phyloP scores from a whole-genome alignment of 73 alveolate genomes.

The Paramecium sonneborni region DNA sequence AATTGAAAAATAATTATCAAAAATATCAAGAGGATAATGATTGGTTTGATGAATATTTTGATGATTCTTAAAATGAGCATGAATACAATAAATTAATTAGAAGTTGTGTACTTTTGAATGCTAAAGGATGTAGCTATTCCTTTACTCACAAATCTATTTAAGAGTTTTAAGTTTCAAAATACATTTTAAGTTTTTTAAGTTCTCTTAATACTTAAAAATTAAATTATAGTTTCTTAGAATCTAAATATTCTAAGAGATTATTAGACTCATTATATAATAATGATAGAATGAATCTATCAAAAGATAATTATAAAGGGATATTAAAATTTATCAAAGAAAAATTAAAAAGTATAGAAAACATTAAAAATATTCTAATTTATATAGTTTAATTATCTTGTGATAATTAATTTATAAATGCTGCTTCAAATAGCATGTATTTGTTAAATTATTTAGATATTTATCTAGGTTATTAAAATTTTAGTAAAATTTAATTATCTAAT shows the following conservation, averaged over 20 bases:
- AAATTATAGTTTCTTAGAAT: neutral
- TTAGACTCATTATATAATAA: neutral
- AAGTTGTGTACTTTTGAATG: neutral
- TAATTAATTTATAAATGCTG: neutral
- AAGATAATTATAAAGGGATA: neutral
- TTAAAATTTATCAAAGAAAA: neutral
- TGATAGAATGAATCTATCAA: neutral
- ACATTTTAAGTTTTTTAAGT: neutral
- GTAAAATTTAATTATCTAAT: neutral
- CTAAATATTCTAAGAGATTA: neutral
- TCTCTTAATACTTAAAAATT: neutral
- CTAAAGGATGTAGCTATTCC: neutral
- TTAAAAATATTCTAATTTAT: neutral
- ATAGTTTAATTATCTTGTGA: neutral
- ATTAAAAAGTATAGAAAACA: neutral
- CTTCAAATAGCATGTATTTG: neutral
- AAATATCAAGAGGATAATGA: neutral
- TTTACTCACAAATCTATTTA: conserved; percentile 13
- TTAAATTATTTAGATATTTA: neutral
- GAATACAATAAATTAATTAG: conserved; percentile 14
- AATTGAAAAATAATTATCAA: neutral
- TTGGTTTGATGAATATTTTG: neutral
- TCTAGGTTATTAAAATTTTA: neutral
- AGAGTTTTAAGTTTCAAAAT: neutral
- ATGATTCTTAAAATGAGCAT: neutral